Base-by-base conservation (phyloP, 257 asterid genomes). In the Hygrophila difformis region DNA sequence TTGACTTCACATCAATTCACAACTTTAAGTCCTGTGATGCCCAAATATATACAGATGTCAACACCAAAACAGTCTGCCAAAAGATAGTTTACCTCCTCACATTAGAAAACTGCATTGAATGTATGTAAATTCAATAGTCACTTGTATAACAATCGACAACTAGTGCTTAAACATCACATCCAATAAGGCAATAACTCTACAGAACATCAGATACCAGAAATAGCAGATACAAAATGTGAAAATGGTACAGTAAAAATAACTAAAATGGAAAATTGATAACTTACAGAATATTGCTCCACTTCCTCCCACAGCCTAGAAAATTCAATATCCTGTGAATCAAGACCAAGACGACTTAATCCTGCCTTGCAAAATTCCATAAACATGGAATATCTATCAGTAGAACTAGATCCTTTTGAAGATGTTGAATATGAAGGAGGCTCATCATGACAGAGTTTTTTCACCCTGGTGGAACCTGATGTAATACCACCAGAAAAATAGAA, bases 291-390 rank as follows among this genome's bases (percentile, higher is more conserved):
- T 29, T 67, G 73, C 67, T 77, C 67, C 13, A 78, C 66, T 67
- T 81, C 78, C 53, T 68, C 61, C 97, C 97, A 88, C 38, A 75
- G 38, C 55, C 49, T 61, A 39, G 59, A 56, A 51, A 76, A 70
- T 41, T 72, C 77, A 49, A 70, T 69, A 31, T 81, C 81, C 46
- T 63, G 63, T 21, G 62, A 64, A 57, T 49, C 62, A 54, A 81
- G 76, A 56, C 74, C 81, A 55, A 84, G 87, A 54, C 87, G 79
- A 38, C 48, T 55, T 52, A 85, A 65, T 54, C 87, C 94, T 40
- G 93, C 77, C 39, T 60, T 59, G 67, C 93, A 72, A 68, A 75
- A 89, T 55, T 77, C 67, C 55, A 61, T 51, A 64, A 89, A 89
- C 58, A 36, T 62, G 55, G 76, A 61, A 63, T 50, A 82, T 70